Evolutionary conservation across 768 basidiomycete genomes (phyloP).

Genomic region (Cyclocybe aegerita): DNA sequence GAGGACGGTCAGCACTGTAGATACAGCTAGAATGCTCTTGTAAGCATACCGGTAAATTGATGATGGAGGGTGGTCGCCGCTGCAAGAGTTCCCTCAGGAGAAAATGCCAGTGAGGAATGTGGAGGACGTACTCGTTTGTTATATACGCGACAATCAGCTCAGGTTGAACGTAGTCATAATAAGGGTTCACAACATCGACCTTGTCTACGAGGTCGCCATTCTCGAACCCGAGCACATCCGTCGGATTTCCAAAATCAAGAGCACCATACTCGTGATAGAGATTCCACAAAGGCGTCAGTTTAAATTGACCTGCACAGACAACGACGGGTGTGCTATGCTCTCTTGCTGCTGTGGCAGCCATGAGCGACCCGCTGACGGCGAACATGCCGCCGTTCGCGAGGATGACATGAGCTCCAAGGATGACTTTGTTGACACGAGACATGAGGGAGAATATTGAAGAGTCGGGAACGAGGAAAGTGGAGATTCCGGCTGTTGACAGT

Average conservation of each 20-base stretch:
- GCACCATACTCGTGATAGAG: slow-evolving; percentile 85
- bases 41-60: slow-evolving; percentile 79
- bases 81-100: slow-evolving; percentile 29
- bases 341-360: slow-evolving; percentile 84
- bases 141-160: slow-evolving; percentile 93
- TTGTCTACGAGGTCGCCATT: slow-evolving; percentile 80
- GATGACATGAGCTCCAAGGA: slow-evolving; percentile 93
- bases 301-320: slow-evolving; percentile 95
- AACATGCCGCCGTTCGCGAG: slow-evolving; percentile 97
- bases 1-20: slow-evolving; percentile 12
- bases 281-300: slow-evolving; percentile 90
- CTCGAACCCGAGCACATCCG: slow-evolving; percentile 66
- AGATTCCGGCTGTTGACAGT: slow-evolving; percentile 79
- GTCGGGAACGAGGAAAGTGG: slow-evolving; percentile 96
- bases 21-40: not conserved
- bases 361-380: slow-evolving; percentile 79
- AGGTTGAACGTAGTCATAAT: slow-evolving; percentile 92
- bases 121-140: slow-evolving; percentile 85
- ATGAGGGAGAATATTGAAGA: slow-evolving; percentile 94
- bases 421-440: slow-evolving; percentile 96
- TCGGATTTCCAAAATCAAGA: slow-evolving; percentile 73
- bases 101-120: slow-evolving; percentile 7
- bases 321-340: slow-evolving; percentile 92
- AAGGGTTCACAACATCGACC: slow-evolving; percentile 94
- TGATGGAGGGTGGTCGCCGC: slow-evolving; percentile 95